A percentile compares a stretch with the other conserved stretches of the same genome.
Evolutionary conservation across 139 green algal genomes (phyloP).

Genomic region (Chlorella sp.): DNA sequence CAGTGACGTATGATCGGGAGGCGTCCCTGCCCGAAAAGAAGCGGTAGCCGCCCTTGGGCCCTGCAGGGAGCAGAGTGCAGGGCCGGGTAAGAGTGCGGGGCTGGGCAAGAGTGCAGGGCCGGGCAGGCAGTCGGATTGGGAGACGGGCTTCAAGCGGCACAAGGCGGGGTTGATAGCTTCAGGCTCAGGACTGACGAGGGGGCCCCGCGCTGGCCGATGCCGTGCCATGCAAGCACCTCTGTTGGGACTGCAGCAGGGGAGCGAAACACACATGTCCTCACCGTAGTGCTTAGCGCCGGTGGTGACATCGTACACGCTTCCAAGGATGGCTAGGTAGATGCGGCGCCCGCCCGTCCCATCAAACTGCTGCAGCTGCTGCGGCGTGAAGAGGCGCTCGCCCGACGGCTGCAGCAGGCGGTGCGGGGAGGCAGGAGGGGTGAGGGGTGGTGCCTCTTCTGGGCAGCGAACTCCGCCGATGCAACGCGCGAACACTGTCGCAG

Average conservation of each 20-base stretch:
- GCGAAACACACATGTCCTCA: neutral
- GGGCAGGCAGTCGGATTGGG: too few relatives aligned
- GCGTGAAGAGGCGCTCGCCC: conserved; percentile 48
- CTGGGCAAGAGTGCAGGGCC: too few relatives aligned
- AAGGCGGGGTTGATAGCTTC: too few relatives aligned
- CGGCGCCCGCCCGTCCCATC: conserved; percentile 35
- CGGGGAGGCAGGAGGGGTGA: neutral
- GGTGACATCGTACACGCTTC: conserved; percentile 80
- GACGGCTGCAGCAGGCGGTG: neutral
- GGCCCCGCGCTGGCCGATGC: too few relatives aligned
- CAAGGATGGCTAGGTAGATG: conserved; percentile 70
- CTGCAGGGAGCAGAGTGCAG: neutral
- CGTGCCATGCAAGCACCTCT: too few relatives aligned
- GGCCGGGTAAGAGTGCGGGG: too few relatives aligned
- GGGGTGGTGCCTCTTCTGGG: too few relatives aligned
- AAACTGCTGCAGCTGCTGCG: conserved; percentile 58
- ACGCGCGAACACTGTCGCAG: too few relatives aligned
- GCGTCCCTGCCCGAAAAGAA: conserved; percentile 71
- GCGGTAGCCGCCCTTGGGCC: conserved; percentile 59
- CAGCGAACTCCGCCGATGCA: too few relatives aligned
- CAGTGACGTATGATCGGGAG: conserved; percentile 57
- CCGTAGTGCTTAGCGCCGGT: conserved; percentile 60
- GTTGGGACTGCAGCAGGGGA: neutral
- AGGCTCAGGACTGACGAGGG: too few relatives aligned
- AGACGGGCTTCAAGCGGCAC: too few relatives aligned